These are phyloP conservation scores for Bipolaris oryzae DNA, from an alignment of 2,329 filamentous ascomycete genomes.

Conservation along the genomic window DNA sequence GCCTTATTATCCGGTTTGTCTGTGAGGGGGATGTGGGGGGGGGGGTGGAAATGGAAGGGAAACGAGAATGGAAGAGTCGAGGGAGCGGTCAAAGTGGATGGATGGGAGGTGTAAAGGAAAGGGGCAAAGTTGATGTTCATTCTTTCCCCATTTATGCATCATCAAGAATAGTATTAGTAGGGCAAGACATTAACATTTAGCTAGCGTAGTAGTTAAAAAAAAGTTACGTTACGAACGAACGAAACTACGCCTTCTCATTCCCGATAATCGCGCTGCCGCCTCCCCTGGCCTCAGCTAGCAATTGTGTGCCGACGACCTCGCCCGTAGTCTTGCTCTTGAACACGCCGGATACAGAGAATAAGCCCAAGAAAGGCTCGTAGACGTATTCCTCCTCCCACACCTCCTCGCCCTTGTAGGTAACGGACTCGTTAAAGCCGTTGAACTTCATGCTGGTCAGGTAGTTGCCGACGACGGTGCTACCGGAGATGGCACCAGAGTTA, in stretches of 20 bases:
- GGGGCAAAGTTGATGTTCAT: too few relatives aligned
- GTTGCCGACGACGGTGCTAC: conserved; percentile 54
- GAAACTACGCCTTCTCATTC: conserved; percentile 18
- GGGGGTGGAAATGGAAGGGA: too few relatives aligned
- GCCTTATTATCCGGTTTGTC: too few relatives aligned
- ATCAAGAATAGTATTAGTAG: too few relatives aligned
- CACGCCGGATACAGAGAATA: conserved; percentile 52
- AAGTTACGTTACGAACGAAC: too few relatives aligned
- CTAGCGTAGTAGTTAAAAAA: too few relatives aligned
- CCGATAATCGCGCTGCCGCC: conserved; percentile 61
- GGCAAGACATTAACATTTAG: too few relatives aligned
- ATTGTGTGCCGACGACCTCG: conserved; percentile 57
- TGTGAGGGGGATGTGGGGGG: too few relatives aligned
- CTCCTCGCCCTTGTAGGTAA: conserved; percentile 50
- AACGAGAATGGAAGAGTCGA: too few relatives aligned
- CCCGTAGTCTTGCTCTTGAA: conserved; percentile 58
- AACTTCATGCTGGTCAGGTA: conserved; percentile 62
- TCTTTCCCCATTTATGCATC: too few relatives aligned
- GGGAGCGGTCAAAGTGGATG: too few relatives aligned
- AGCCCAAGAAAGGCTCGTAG: conserved; percentile 59
- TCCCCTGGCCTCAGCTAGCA: conserved; percentile 60
- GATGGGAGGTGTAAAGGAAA: too few relatives aligned
- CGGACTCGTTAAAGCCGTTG: conserved; percentile 56
- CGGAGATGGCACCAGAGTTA: conserved; percentile 58
- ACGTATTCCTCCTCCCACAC: conserved; percentile 61